Base-by-base conservation (phyloP, 495 filamentous ascomycete species). In the Cryomyces minteri region DNA sequence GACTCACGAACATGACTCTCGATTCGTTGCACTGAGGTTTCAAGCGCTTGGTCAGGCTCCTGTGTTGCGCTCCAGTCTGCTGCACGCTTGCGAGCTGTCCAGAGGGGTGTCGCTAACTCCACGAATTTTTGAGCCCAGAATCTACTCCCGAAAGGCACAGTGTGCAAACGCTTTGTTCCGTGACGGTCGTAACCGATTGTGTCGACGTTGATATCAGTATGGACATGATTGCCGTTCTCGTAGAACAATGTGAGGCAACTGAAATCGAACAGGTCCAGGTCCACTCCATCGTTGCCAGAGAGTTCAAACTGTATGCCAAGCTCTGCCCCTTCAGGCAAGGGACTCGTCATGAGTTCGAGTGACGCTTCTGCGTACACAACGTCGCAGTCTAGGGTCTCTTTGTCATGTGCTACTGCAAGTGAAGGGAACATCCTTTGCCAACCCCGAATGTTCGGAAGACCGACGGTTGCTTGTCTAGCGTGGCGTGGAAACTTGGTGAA, bases 301-400 rank as follows among this genome's bases (percentile, higher is more conserved):
- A 59, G 53, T 7, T 51, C 43, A 39, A 56, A 54, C 3, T 49
- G 47, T 18, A 60, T 55, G 30, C 51, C 51, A 4, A 63, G 48
- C 32, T 61, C 49, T 4, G 55, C 42, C 5, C 43, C 55, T 31
- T 44, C 41, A 18, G 45, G 51, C 11, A 48, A 50, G 25, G 28
- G 34, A 10, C 55, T 48, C 11, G 44, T 48, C 43, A 59, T 54
- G 39, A 63, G 44, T 10, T 55, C 53, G 41, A 62, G 48, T 3
- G 58, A 56, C 5, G 55, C 55, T 32, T 63, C 58, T 31, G 58
- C 56, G 14, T 55, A 49, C 9, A 63, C 36, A 4, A 62, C 46
- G 31, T 58, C 50, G 33, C 55, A 57, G 28, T 57, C 44, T 12
- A 55, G 45, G 14, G 41, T 48, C 10, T 42, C 33, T 8, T 58